Percentiles rank a stretch among this genome's conserved stretches.
phyloP scores from a whole-genome alignment of 169 alveolate genomes.

The Perkinsus marinus region DNA sequence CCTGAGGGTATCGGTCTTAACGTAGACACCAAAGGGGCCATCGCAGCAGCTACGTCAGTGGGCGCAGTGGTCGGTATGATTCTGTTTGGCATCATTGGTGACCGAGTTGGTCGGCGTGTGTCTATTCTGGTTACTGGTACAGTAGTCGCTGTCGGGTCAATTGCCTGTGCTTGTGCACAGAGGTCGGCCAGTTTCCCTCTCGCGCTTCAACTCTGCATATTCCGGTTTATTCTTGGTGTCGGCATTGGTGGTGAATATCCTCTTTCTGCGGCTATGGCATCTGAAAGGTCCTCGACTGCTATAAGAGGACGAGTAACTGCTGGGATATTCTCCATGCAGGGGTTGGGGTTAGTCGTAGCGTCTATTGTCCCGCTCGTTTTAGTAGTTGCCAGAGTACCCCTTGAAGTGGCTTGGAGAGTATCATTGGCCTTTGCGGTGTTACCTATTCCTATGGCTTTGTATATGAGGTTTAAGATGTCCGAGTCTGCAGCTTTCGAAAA shows the following conservation, averaged over 20 bases:
- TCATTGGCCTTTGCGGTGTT: neutral
- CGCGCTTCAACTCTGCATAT: neutral
- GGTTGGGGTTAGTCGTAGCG: slow-evolving; percentile 8
- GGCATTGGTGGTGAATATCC: slow-evolving; percentile 46
- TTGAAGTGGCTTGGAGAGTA: neutral
- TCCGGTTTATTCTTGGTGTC: slow-evolving; percentile 10
- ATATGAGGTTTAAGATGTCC: neutral
- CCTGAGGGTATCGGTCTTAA: neutral
- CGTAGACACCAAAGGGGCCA: neutral
- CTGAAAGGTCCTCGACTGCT: slow-evolving; percentile 3
- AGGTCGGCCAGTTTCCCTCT: neutral
- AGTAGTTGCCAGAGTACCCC: neutral
- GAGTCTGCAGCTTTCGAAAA: neutral
- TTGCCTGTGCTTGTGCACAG: neutral
- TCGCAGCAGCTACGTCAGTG: slow-evolving; percentile 11
- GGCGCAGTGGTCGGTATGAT: slow-evolving; percentile 18
- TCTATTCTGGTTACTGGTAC: neutral
- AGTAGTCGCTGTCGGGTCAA: neutral
- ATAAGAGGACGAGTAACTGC: slow-evolving; percentile 4
- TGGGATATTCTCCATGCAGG: slow-evolving; percentile 24
- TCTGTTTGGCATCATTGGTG: slow-evolving; percentile 7
- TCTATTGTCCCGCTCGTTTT: neutral
- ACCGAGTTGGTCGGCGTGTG: slow-evolving; percentile 17
- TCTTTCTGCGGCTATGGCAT: slow-evolving; percentile 30
- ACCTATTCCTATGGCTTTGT: neutral